Evolutionary conservation across 164 flowering plant genomes (phyloP).

Genomic region (Kingdonia uniflora): DNA sequence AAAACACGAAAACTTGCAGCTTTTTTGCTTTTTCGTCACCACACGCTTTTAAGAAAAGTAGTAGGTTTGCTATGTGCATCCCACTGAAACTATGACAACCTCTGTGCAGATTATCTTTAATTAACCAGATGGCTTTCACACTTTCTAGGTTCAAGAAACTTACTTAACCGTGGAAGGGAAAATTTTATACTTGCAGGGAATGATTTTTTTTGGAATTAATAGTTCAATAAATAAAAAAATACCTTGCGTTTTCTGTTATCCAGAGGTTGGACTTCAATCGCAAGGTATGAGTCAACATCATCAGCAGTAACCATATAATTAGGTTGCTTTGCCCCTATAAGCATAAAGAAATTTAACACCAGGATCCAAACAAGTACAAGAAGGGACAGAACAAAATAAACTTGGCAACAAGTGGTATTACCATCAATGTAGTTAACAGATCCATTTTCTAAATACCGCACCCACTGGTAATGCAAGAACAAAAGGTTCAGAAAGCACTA

Average conservation of each 20-base stretch:
- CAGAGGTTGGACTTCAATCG: constrained; percentile 93
- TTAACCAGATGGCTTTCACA: too few species aligned
- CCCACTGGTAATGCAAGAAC: constrained; percentile 53
- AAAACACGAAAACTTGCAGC: too few species aligned
- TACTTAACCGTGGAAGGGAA: too few species aligned
- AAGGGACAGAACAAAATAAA: constrained; percentile 1
- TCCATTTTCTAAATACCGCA: constrained; percentile 88
- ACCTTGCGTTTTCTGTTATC: constrained; percentile 96
- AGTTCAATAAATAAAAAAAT: constrained; percentile 3
- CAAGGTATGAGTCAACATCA: constrained; percentile 83
- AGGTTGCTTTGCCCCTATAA: constrained; percentile 92
- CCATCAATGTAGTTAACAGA: constrained; percentile 87
- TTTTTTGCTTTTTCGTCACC: too few species aligned
- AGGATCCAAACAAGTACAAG: background rate
- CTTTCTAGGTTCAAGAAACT: too few species aligned
- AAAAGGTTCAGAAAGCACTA: too few species aligned
- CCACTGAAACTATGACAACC: too few species aligned
- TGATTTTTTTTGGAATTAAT: too few species aligned
- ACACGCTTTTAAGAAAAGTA: too few species aligned
- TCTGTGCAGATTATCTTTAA: too few species aligned
- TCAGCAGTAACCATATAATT: constrained; percentile 87
- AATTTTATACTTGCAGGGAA: too few species aligned
- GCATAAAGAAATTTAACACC: constrained; percentile 1
- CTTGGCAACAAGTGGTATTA: constrained; percentile 11
- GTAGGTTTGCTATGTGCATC: too few species aligned